A percentile compares a stretch with the other conserved stretches of the same genome.
Conservation (phyloP, 2,329 filamentous ascomycete species). For the Colletotrichum plurivorum region DNA sequence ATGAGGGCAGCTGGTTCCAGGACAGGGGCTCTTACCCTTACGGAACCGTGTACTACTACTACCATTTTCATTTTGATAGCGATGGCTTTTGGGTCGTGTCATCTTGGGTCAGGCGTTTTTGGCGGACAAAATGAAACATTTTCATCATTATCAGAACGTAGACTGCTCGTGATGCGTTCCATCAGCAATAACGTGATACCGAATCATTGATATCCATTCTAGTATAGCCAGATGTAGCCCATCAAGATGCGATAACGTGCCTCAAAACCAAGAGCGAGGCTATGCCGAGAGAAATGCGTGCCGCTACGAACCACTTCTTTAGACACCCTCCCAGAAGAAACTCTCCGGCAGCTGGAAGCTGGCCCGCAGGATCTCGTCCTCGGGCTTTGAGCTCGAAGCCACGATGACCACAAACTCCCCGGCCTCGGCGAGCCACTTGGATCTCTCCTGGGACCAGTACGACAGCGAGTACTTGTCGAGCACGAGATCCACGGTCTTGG, state of each 20-base stretch:
- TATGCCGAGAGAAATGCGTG: no score
- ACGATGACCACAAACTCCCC: constrained; percentile 76
- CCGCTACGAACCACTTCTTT: neutral
- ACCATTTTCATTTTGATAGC: neutral
- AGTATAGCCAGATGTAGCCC: no score
- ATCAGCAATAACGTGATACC: no score
- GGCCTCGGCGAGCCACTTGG: constrained; percentile 76
- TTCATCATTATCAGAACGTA: no score
- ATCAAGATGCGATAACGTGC: no score
- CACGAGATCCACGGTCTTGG: constrained; percentile 66
- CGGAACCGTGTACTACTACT: neutral
- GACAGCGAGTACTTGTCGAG: constrained; percentile 53
- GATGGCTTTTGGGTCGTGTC: neutral
- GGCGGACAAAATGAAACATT: no score
- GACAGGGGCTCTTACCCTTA: neutral
- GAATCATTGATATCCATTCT: no score
- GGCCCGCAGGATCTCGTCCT: constrained; percentile 29
- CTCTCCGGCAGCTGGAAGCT: constrained; percentile 24
- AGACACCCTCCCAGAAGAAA: constrained; percentile 40
- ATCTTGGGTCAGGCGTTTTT: no score
- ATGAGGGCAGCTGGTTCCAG: neutral
- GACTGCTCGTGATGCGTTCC: no score
- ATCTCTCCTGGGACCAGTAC: constrained; percentile 78
- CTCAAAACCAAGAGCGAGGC: no score
- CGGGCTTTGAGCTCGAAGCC: constrained; percentile 32